Conservation (phyloP, 345 rosid genomes). For the Lepidium africanum region DNA sequence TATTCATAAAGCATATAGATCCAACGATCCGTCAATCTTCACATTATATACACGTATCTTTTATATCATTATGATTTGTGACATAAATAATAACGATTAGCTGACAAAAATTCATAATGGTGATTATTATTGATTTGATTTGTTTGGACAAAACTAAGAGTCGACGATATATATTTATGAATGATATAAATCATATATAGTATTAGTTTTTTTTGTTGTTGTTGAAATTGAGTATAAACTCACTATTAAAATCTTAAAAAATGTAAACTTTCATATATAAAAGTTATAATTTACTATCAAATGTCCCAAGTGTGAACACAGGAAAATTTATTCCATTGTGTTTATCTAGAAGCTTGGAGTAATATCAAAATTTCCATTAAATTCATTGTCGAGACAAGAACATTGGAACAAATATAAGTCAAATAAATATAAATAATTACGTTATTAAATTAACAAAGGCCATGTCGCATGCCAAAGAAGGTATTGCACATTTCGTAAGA, state of each 20-base stretch:
- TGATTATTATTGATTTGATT: not conserved
- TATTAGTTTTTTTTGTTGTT: no score
- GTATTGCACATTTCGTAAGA: not conserved
- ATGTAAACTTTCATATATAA: not conserved
- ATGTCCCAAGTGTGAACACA: not conserved
- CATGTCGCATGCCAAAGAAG: not conserved
- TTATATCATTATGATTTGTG: not conserved
- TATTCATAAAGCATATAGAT: not conserved
- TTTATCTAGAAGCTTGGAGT: not conserved
- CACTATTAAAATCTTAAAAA: not conserved
- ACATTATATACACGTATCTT: not conserved
- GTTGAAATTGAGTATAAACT: no score
- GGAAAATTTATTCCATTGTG: not conserved
- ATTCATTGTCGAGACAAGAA: not conserved
- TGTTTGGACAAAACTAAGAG: constrained; percentile 10
- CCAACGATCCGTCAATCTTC: constrained; percentile 8
- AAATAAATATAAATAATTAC: not conserved
- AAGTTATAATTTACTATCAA: not conserved
- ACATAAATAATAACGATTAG: constrained; percentile 5
- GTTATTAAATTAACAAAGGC: not conserved
- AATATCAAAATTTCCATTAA: not conserved
- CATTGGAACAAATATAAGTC: not conserved
- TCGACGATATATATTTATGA: not conserved
- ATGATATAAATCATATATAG: not conserved
- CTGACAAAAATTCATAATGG: constrained; percentile 7